phyloP scores from a whole-genome alignment of 768 basidiomycete genomes.

The Kondoa malvinella region DNA sequence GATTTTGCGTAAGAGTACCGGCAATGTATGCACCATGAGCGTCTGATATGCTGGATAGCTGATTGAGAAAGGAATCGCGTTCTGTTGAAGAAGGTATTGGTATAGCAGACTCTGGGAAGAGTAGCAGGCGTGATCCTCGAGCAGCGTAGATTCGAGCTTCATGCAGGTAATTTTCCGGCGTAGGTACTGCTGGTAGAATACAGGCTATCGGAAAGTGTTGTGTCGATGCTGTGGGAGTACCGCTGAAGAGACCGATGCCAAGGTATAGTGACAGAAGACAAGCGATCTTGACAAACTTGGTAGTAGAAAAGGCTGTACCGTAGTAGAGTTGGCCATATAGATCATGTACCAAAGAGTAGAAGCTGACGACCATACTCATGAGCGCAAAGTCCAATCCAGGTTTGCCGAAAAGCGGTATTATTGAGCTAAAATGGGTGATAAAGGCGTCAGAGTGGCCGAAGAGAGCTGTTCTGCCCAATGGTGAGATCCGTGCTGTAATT shows the following conservation, averaged over 20 bases:
- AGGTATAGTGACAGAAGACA: not conserved
- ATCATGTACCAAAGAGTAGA: too few species aligned
- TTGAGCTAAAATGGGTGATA: not conserved
- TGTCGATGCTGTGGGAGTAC: too few species aligned
- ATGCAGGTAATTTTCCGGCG: not conserved
- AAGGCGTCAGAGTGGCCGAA: not conserved
- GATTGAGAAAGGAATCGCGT: not conserved
- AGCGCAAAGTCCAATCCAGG: not conserved
- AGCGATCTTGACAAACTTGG: not conserved
- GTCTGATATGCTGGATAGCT: not conserved
- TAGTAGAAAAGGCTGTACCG: not conserved
- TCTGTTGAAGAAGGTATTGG: not conserved
- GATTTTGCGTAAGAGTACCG: not conserved
- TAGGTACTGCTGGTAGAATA: not conserved
- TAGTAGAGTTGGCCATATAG: not conserved
- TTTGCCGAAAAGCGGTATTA: not conserved
- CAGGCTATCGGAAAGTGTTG: not conserved
- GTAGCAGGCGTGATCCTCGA: too few species aligned
- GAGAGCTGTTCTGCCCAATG: not conserved
- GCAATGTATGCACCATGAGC: not conserved
- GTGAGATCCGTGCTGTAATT: not conserved
- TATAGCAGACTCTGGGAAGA: too few species aligned
- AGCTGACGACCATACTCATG: not conserved
- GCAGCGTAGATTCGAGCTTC: not conserved
- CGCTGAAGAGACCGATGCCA: not conserved